Conservation (phyloP, 441 rosid genomes). For the Populus tomentosa region DNA sequence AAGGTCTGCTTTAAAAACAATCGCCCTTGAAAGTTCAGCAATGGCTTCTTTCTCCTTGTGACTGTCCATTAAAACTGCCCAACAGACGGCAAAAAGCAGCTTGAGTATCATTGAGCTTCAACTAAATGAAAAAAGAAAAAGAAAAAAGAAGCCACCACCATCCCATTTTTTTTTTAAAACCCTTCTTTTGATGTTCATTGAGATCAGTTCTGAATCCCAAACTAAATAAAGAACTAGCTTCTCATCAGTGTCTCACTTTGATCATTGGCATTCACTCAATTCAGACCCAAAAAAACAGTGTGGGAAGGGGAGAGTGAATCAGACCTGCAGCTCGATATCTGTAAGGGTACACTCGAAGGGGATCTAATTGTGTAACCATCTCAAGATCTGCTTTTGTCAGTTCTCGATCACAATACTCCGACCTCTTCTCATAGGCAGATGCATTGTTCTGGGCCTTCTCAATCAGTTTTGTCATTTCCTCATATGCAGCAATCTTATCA, state of each 20-base stretch:
- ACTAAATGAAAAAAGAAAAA: background rate
- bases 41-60: constrained; percentile 88
- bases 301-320: background rate
- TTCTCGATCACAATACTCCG: constrained; percentile 95
- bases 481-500: constrained; percentile 67
- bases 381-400: constrained; percentile 82
- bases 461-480: constrained; percentile 86
- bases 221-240: background rate
- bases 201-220: background rate
- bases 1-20: constrained; percentile 86
- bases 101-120: background rate
- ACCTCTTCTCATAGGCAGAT: constrained; percentile 95
- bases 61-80: constrained; percentile 87
- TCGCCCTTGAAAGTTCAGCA: constrained; percentile 80
- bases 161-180: constrained; percentile 24
- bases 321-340: constrained; percentile 95
- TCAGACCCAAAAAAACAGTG: background rate
- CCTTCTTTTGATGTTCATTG: background rate
- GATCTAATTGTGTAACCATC: constrained; percentile 84
- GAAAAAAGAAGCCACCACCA: constrained; percentile 49
- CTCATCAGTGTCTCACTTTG: background rate
- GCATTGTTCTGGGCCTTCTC: constrained; percentile 85
- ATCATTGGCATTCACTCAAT: background rate
- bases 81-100: constrained; percentile 5
- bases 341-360: constrained; percentile 94